Base-by-base conservation (phyloP, 257 asterid species). In the Dorcoceras hygrometricum region DNA sequence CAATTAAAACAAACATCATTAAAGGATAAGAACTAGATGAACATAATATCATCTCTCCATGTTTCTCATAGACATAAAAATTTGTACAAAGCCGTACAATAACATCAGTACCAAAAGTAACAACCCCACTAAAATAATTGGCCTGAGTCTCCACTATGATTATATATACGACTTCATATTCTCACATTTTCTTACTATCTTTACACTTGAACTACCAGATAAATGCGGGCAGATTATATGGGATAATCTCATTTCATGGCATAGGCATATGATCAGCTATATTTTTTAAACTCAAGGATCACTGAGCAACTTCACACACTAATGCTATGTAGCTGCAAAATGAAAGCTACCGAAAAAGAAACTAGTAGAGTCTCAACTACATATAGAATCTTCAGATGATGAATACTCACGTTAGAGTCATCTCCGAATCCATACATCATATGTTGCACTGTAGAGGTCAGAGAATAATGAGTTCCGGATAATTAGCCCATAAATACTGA, bases 351-450 rank as follows among this genome's bases (percentile, higher is more conserved):
- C 6, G 6, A 55, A 19, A 25, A 25, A 36, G 3, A 46, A 3
- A 61, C 50, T 2, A 10, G 16, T 14, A n/a, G 56, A 53, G 11
- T n/a, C 19, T 14, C 10, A n/a, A 43, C 32, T 54, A 19, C 59
- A 5, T 61, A 51, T 20, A 43, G 19, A 62, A 57, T 62, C 23
- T 43, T 16, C 18, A 43, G 34, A 56, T 50, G 39, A 66, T 27
- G 31, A 28, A 34, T 57, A 64, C 91, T n/a, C 82, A 93, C 97
- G 66, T 90, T 90, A 69, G 75, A 73, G 67, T 88, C 99, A 80
- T 93, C 96, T 2, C 95, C 96, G 5, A 85, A 90, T 68, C 99
- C 99, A 72, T 86, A 88, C 96, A 93, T 90, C 97, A 93, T 93
- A 71, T 83, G 96, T 73, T 93, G 95, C 84, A 93, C 95, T 93